Conservation (phyloP, 2,329 filamentous ascomycete genomes). For the Sporothrix humicola region DNA sequence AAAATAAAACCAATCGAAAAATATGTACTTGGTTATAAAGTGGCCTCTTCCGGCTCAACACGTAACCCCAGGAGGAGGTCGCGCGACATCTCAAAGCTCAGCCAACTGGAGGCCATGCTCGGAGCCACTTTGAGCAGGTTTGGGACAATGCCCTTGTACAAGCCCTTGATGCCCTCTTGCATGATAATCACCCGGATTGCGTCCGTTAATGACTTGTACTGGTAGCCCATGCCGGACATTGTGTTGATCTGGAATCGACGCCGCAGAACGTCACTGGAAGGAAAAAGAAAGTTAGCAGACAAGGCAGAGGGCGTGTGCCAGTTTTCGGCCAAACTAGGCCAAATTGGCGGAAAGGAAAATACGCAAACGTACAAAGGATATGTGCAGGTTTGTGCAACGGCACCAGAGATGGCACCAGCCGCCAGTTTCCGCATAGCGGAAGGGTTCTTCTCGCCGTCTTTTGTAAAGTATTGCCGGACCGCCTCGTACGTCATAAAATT, state of each 20-base stretch:
- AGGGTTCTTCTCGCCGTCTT: conserved; percentile 85
- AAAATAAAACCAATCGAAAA: background rate
- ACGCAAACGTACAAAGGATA: conserved; percentile 87
- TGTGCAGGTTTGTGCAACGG: conserved; percentile 94
- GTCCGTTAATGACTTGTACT: conserved; percentile 86
- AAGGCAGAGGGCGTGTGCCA: too few species aligned
- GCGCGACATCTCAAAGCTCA: conserved; percentile 92
- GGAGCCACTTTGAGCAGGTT: conserved; percentile 97
- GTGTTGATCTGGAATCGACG: conserved; percentile 98
- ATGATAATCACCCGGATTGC: conserved; percentile 80
- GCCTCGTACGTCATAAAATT: conserved; percentile 99
- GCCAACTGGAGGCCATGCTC: conserved; percentile 98
- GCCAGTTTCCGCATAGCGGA: conserved; percentile 78
- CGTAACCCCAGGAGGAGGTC: conserved; percentile 77
- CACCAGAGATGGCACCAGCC: conserved; percentile 92
- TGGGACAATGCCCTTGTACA: conserved; percentile 96
- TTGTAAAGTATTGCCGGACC: conserved; percentile 81
- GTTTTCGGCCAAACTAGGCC: too few species aligned
- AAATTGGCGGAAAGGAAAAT: background rate
- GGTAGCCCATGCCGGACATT: conserved; percentile 97
- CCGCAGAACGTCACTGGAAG: conserved; percentile 79
- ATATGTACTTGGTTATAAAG: conserved; percentile 22
- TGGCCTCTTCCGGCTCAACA: conserved; percentile 46
- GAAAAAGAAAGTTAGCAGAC: conserved; percentile 39
- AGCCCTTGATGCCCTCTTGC: conserved; percentile 80